Evolutionary conservation across 305 asterid species (phyloP).

Genomic region (Ajuga reptans): DNA sequence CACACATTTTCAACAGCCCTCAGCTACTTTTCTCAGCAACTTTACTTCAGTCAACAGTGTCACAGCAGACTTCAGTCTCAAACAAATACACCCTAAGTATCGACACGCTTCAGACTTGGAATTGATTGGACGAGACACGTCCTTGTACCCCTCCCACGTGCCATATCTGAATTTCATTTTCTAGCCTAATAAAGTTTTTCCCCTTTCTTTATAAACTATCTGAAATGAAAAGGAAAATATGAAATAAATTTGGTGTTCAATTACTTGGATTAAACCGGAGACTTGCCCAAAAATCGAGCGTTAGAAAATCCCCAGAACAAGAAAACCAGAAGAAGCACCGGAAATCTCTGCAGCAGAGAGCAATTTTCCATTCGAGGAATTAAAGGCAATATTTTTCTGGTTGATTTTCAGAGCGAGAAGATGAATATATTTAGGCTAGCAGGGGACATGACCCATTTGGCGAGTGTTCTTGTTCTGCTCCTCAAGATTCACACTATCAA

Average conservation of each 20-base stretch:
- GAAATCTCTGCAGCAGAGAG: not conserved
- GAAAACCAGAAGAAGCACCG: not conserved
- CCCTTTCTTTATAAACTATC: not conserved
- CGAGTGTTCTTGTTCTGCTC: slow-evolving; percentile 82
- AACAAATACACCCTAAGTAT: too few species aligned
- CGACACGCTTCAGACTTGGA: slow-evolving; percentile 8
- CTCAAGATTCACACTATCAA: slow-evolving; percentile 82
- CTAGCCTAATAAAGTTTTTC: not conserved
- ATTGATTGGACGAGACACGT: slow-evolving; percentile 27
- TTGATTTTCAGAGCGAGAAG: slow-evolving; percentile 23
- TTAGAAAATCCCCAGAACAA: not conserved
- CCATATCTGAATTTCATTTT: not conserved
- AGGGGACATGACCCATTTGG: slow-evolving; percentile 88
- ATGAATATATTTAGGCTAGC: slow-evolving; percentile 83
- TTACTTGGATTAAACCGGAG: not conserved
- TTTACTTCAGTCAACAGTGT: too few species aligned
- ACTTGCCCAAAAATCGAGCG: not conserved
- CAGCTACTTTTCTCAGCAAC: too few species aligned
- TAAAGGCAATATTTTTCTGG: not conserved
- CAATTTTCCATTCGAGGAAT: slow-evolving; percentile 11
- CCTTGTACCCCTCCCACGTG: slow-evolving; percentile 6
- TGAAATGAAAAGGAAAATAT: not conserved
- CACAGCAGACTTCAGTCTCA: too few species aligned
- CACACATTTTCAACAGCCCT: too few species aligned
- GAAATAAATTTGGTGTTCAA: not conserved